A percentile compares a stretch with the other conserved stretches of the same genome.
These are phyloP conservation scores for Penicillium goetzii DNA, from an alignment of 495 filamentous ascomycete genomes.

Conservation along the genomic window DNA sequence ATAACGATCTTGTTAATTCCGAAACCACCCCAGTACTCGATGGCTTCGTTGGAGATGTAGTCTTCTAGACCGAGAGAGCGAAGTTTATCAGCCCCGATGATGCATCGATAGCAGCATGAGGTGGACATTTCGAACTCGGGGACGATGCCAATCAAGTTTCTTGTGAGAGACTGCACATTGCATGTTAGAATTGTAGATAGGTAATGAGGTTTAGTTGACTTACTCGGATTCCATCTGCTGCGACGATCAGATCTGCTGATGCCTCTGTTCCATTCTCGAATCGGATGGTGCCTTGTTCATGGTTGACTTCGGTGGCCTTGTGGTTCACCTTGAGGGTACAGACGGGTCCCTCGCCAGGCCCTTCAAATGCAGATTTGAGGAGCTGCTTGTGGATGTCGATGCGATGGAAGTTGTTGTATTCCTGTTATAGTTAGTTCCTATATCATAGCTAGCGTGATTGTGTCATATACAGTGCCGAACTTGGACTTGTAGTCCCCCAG, in stretches of 20 bases:
- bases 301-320: conserved; percentile 25
- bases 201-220: neutral
- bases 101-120: conserved; percentile 37
- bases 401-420: conserved; percentile 40
- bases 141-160: conserved; percentile 29
- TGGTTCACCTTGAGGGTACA: conserved; percentile 33
- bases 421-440: conserved; percentile 15
- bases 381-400: conserved; percentile 38
- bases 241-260: conserved; percentile 32
- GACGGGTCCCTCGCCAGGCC: conserved; percentile 25
- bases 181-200: neutral
- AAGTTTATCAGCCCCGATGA: conserved; percentile 36
- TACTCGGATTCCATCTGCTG: conserved; percentile 38
- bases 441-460: neutral
- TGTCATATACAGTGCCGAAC: conserved; percentile 28
- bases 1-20: conserved; percentile 40
- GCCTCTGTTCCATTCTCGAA: conserved; percentile 31
- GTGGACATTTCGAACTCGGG: conserved; percentile 34
- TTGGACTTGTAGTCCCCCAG: conserved; percentile 36
- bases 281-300: conserved; percentile 23
- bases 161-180: conserved; percentile 17
- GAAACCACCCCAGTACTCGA: conserved; percentile 42
- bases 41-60: conserved; percentile 33
- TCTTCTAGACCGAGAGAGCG: conserved; percentile 29
- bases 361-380: conserved; percentile 32